Conservation (phyloP, 2,329 filamentous ascomycete genomes). For the Raffaelea ambrosiae region DNA sequence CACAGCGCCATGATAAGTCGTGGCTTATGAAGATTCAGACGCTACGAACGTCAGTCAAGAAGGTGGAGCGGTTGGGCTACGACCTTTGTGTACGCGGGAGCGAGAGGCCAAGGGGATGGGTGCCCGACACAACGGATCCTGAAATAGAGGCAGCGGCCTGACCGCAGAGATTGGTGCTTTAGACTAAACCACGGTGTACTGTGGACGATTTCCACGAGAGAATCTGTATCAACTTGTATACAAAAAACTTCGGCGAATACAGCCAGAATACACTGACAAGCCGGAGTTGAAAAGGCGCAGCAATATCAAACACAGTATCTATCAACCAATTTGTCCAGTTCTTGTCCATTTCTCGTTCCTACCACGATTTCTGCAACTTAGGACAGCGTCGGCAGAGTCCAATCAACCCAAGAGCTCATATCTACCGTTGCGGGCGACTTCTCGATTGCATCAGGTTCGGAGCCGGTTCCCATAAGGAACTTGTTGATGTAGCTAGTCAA, state of each 20-base stretch:
- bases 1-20: constrained; percentile 45
- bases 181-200: too few species aligned
- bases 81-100: constrained; percentile 78
- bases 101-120: constrained; percentile 86
- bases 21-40: constrained; percentile 75
- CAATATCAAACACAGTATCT: too few species aligned
- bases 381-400: constrained; percentile 27
- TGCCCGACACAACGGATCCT: constrained; percentile 55
- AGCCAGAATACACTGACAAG: too few species aligned
- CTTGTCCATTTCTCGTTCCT: too few species aligned
- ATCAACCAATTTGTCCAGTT: too few species aligned
- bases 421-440: constrained; percentile 29
- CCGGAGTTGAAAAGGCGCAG: too few species aligned
- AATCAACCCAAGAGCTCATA: constrained; percentile 30
- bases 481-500: constrained; percentile 47
- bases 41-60: constrained; percentile 82
- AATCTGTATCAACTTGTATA: too few species aligned
- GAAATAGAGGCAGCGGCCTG: not conserved
- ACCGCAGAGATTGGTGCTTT: not conserved
- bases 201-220: too few species aligned
- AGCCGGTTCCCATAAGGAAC: constrained; percentile 34
- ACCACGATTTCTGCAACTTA: constrained; percentile 14
- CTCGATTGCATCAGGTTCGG: constrained; percentile 25
- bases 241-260: too few species aligned
- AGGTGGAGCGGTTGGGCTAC: constrained; percentile 88